Evolutionary conservation across 2,329 filamentous ascomycete species (phyloP).

Genomic region (Botryosphaeria dothidea): DNA sequence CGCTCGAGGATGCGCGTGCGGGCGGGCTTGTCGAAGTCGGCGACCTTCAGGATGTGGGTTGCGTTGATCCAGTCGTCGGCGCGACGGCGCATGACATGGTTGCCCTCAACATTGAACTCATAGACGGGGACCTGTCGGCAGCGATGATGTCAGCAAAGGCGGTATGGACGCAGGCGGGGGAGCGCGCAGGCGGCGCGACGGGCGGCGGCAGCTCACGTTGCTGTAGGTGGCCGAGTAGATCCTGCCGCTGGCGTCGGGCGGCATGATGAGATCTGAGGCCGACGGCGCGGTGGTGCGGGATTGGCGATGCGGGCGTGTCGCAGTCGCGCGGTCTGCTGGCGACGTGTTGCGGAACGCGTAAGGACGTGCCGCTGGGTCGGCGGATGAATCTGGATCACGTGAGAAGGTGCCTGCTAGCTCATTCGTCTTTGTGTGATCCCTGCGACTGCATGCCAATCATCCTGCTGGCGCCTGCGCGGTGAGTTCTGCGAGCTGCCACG

Average conservation of each 20-base stretch:
- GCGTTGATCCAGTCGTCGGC: slow-evolving; percentile 98
- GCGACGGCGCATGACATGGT: slow-evolving; percentile 95
- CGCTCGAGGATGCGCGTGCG: slow-evolving; percentile 92
- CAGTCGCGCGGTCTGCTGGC: slow-evolving; percentile 3
- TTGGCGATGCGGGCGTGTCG: slow-evolving; percentile 1
- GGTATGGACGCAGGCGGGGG: slow-evolving; percentile 2
- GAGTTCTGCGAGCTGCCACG: background rate
- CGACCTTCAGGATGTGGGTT: slow-evolving; percentile 97
- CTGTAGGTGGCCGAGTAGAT: slow-evolving; percentile 68
- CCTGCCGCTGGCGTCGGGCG: slow-evolving; percentile 41
- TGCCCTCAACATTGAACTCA: slow-evolving; percentile 82
- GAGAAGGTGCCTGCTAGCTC: too few species aligned
- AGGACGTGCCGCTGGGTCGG: background rate
- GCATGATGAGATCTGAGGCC: slow-evolving; percentile 29
- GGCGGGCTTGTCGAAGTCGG: slow-evolving; percentile 95
- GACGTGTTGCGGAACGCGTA: slow-evolving; percentile 3
- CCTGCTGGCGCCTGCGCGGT: background rate
- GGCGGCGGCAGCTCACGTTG: slow-evolving; percentile 46
- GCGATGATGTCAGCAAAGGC: slow-evolving; percentile 23
- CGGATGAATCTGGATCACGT: background rate
- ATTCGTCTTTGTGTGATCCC: background rate
- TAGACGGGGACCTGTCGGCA: slow-evolving; percentile 80
- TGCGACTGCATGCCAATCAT: background rate
- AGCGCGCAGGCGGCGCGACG: background rate
- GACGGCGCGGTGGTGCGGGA: background rate